Conservation (phyloP, 176 grass and related monocot species). For the Guadua angustifolia region DNA sequence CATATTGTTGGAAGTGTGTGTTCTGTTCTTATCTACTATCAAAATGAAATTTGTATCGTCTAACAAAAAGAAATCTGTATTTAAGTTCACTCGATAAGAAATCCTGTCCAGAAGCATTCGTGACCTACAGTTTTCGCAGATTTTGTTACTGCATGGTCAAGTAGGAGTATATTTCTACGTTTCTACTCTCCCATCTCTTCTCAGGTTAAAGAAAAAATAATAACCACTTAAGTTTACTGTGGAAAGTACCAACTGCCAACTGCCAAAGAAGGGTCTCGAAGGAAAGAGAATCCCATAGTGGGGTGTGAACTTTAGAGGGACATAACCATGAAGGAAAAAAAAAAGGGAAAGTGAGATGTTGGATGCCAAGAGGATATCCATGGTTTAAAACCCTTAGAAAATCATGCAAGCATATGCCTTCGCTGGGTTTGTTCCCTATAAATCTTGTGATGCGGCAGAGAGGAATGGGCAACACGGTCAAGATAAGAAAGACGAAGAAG, state of each 20-base stretch:
- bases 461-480: conserved; percentile 25
- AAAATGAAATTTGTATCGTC: neutral
- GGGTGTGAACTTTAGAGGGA: conserved; percentile 34
- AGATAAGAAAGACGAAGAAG: neutral
- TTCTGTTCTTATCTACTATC: conserved; percentile 1
- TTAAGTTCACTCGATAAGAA: neutral
- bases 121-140: neutral
- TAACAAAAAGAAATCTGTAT: neutral
- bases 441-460: conserved; percentile 45
- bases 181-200: neutral
- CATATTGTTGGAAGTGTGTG: conserved; percentile 1
- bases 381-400: conserved; percentile 63
- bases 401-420: conserved; percentile 42
- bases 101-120: neutral
- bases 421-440: conserved; percentile 48
- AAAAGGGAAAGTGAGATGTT: conserved; percentile 44
- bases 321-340: conserved; percentile 39
- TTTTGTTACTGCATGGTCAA: conserved; percentile 14
- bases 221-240: neutral
- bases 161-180: neutral
- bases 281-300: conserved; percentile 58
- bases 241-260: conserved; percentile 31
- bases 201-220: neutral
- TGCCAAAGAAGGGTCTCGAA: conserved; percentile 44
- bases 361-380: conserved; percentile 66